phyloP scores from a whole-genome alignment of 352 stramenopile species.

The Thalassiosira exigua region DNA sequence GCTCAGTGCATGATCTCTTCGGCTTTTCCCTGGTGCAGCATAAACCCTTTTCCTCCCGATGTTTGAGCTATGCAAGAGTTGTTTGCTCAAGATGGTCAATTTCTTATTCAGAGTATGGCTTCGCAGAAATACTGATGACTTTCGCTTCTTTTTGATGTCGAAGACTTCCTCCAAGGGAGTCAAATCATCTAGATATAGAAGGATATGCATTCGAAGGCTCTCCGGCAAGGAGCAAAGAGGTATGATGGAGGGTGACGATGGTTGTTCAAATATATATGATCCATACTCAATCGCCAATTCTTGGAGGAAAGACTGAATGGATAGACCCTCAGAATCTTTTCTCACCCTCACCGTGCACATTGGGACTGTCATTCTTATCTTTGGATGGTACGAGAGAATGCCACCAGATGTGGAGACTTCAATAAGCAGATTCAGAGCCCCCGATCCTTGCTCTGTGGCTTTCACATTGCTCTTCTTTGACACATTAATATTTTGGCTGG shows the following conservation, averaged over 20 bases:
- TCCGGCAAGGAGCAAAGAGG: slow-evolving; percentile 44
- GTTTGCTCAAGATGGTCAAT: too few relatives aligned
- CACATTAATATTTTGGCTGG: not conserved
- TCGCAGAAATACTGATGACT: slow-evolving; percentile 48
- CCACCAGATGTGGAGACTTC: slow-evolving; percentile 36
- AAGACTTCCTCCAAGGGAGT: slow-evolving; percentile 41
- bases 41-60: not conserved
- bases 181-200: slow-evolving; percentile 55
- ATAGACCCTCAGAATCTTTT: slow-evolving; percentile 33
- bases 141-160: slow-evolving; percentile 48
- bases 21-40: not conserved
- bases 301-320: slow-evolving; percentile 46
- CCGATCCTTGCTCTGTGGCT: too few relatives aligned
- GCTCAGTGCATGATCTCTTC: slow-evolving; percentile 24
- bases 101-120: slow-evolving; percentile 57
- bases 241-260: slow-evolving; percentile 7
- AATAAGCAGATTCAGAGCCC: too few relatives aligned
- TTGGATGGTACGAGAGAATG: slow-evolving; percentile 31
- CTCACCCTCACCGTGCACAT: slow-evolving; percentile 27
- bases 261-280: slow-evolving; percentile 15
- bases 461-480: slow-evolving; percentile 5
- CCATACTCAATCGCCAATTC: slow-evolving; percentile 46
- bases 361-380: slow-evolving; percentile 41
- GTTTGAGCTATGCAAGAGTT: too few relatives aligned
- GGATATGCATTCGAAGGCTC: slow-evolving; percentile 51